phyloP scores from a whole-genome alignment of 495 filamentous ascomycete genomes.

The Xylaria acuta region DNA sequence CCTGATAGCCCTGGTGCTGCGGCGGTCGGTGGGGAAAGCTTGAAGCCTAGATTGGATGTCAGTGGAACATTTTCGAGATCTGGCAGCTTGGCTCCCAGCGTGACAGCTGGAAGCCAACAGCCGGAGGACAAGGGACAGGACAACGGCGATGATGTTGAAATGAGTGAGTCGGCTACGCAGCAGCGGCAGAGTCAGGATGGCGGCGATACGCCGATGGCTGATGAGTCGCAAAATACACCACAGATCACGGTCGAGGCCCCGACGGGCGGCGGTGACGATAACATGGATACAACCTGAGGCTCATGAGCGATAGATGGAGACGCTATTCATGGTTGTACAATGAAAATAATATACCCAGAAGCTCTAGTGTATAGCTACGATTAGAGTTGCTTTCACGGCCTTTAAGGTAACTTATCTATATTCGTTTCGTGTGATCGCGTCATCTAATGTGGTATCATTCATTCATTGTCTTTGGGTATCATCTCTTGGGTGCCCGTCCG shows the following conservation, averaged over 20 bases:
- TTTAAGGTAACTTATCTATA: constrained; percentile 6
- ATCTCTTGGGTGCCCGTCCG: not conserved
- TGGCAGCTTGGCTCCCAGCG: constrained; percentile 48
- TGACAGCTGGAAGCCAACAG: constrained; percentile 52
- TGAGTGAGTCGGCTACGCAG: constrained; percentile 46
- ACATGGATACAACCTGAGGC: constrained; percentile 70
- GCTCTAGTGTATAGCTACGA: constrained; percentile 13
- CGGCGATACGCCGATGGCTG: constrained; percentile 48
- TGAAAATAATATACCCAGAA: constrained; percentile 25
- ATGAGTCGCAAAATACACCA: constrained; percentile 49
- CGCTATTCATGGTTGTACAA: not conserved
- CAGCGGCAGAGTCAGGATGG: constrained; percentile 51
- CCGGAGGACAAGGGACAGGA: constrained; percentile 62
- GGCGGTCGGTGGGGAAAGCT: constrained; percentile 29
- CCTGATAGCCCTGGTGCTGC: constrained; percentile 56
- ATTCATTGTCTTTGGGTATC: not conserved
- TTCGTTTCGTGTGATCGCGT: constrained; percentile 9
- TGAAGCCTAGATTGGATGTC: constrained; percentile 52
- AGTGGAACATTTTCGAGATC: constrained; percentile 56
- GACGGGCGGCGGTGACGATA: constrained; percentile 52
- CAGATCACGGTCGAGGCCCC: constrained; percentile 60
- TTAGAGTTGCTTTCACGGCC: not conserved
- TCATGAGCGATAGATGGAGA: not conserved
- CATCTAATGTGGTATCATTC: constrained; percentile 21
- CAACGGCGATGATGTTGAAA: constrained; percentile 72